Conservation (phyloP, 495 filamentous ascomycete genomes). For the Cetradonia linearis region DNA sequence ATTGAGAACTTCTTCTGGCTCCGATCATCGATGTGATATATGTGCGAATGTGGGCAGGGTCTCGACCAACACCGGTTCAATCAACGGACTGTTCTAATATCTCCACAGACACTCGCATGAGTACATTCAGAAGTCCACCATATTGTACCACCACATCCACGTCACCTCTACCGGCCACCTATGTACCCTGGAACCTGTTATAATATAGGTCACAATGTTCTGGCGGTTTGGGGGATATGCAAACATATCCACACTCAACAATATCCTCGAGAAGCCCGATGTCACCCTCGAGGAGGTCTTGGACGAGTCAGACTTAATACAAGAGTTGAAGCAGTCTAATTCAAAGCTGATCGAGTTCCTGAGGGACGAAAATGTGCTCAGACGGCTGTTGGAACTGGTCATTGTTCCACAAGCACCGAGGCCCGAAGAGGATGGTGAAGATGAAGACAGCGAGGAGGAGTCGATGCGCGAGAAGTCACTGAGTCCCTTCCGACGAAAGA, state of each 20-base stretch:
- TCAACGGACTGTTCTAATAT: not conserved
- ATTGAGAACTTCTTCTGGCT: not conserved
- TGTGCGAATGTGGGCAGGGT: slow-evolving; percentile 7
- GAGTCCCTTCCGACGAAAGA: slow-evolving; percentile 30
- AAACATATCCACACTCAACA: slow-evolving; percentile 91
- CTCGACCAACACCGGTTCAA: slow-evolving; percentile 4
- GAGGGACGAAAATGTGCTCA: slow-evolving; percentile 75
- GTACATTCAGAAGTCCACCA: not conserved
- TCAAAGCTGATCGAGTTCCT: slow-evolving; percentile 95
- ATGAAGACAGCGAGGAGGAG: slow-evolving; percentile 44
- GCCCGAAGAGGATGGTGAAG: slow-evolving; percentile 53
- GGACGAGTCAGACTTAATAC: slow-evolving; percentile 89
- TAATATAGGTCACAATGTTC: slow-evolving; percentile 64
- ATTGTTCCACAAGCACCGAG: slow-evolving; percentile 60
- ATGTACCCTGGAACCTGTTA: slow-evolving; percentile 33
- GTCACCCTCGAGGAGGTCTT: slow-evolving; percentile 91
- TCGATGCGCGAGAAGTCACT: slow-evolving; percentile 23
- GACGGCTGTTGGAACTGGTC: slow-evolving; percentile 84
- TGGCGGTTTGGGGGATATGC: slow-evolving; percentile 98
- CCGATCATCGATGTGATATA: slow-evolving; percentile 4
- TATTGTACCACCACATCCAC: not conserved
- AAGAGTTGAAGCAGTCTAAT: slow-evolving; percentile 97
- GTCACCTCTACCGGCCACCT: not conserved
- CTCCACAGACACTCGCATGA: slow-evolving; percentile 7
- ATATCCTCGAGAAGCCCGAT: slow-evolving; percentile 88